phyloP scores from a whole-genome alignment of 2,329 filamentous ascomycete species.

The Cordyceps cateniannulata region DNA sequence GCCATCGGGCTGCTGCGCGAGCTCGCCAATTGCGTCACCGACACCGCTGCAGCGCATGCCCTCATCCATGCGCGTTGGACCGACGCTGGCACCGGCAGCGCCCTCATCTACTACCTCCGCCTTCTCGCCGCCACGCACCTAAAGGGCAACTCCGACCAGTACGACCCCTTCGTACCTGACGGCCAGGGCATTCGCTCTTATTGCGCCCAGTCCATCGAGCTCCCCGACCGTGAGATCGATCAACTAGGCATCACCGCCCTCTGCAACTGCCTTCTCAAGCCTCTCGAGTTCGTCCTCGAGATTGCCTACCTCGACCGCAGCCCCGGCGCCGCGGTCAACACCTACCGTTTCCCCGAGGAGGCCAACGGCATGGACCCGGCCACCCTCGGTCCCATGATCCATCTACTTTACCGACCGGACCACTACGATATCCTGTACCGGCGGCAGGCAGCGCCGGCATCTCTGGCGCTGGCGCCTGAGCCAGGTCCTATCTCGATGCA shows the following conservation, averaged over 20 bases:
- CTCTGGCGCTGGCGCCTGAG: too few relatives aligned
- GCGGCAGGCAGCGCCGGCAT: slow-evolving; percentile 17
- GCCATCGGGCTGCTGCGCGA: slow-evolving; percentile 62
- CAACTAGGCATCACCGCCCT: slow-evolving; percentile 77
- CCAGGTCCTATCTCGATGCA: slow-evolving; percentile 38
- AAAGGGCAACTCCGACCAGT: slow-evolving; percentile 64
- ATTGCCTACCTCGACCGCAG: slow-evolving; percentile 89
- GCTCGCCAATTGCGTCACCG: slow-evolving; percentile 52
- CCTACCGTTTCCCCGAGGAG: slow-evolving; percentile 56
- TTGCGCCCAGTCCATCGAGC: slow-evolving; percentile 64
- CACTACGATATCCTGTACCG: slow-evolving; percentile 95
- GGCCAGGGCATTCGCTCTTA: slow-evolving; percentile 58
- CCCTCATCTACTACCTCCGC: slow-evolving; percentile 79
- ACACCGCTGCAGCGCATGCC: slow-evolving; percentile 48
- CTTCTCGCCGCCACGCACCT: slow-evolving; percentile 81
- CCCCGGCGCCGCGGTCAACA: slow-evolving; percentile 67
- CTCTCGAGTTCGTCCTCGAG: slow-evolving; percentile 72
- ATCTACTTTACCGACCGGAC: slow-evolving; percentile 62
- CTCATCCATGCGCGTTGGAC: slow-evolving; percentile 67
- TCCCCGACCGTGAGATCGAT: slow-evolving; percentile 78
- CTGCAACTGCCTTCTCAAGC: slow-evolving; percentile 71
- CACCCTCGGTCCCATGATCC: slow-evolving; percentile 44
- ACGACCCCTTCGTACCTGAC: slow-evolving; percentile 64
- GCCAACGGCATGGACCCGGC: slow-evolving; percentile 38
- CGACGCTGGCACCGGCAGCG: slow-evolving; percentile 56